Base-by-base conservation (phyloP, 164 flowering plant genomes). In the Dillenia turbinata region DNA sequence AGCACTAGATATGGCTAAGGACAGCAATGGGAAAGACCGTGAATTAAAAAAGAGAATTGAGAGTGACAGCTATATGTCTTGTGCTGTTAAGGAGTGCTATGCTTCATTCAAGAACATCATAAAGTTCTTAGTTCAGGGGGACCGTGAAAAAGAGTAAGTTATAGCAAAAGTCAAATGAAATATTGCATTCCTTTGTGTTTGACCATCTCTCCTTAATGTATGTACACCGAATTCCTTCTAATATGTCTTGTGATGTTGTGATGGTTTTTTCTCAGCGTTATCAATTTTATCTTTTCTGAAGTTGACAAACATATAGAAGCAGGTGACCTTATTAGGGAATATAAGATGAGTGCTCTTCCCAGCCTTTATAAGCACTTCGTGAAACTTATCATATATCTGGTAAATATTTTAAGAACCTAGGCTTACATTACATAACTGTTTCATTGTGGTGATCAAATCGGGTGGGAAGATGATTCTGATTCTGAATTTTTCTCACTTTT, bases 1-100 rank as follows among this genome's bases (percentile, higher is more conserved):
- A 47, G 98, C 98, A 19, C 68, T 94, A 60, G 98, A 94, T 70
- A 94, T 94, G 98, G 98, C 98, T 12, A 94, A 91, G 74, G 98
- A 89, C 67, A 89, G 97, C 78, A 83, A 83, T 67, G 97, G 95
- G 1, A 87, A 84, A 63, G 96, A 89, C 50, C 66, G 74, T 16
- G 98, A 94, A 71, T 78, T 94, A 68, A 83, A 72, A 56, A 94
- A 89, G 75, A 78, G 97, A 71, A 85, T 94, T 69, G 73, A 55
- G 22, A 24, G 65, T 56, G 96, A 94, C 59, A 24, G 49, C 52
- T 94, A 91, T 66, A 94, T 91, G 98, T 63, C 66, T 40, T 85
- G 87, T 80, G 98, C 98, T 62, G 86, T 94, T 61, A 69, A 77
- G 17, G 97, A 94, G 75, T 87, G 96, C 67, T 91, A 91, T 75